These are phyloP conservation scores for Amylocarpus encephaloides DNA, from an alignment of 2,329 filamentous ascomycete genomes.

Conservation along the genomic window DNA sequence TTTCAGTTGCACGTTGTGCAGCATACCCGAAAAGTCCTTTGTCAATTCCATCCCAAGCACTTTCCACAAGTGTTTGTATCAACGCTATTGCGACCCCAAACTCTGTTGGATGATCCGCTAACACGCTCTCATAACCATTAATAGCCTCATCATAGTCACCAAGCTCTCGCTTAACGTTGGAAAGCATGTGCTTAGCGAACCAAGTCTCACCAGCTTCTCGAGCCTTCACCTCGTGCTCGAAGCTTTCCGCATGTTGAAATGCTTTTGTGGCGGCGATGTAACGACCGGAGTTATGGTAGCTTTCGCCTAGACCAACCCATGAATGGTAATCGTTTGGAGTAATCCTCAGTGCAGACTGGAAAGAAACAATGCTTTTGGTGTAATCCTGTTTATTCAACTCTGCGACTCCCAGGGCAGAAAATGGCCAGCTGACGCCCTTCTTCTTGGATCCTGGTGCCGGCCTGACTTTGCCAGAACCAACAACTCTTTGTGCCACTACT, in stretches of 20 bases:
- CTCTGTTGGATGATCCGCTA: slow-evolving; percentile 62
- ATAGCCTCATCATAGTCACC: slow-evolving; percentile 86
- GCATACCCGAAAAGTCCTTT: slow-evolving; percentile 84
- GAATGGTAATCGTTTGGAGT: slow-evolving; percentile 85
- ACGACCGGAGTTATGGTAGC: slow-evolving; percentile 87
- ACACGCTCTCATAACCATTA: slow-evolving; percentile 65
- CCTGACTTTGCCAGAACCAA: slow-evolving; percentile 90
- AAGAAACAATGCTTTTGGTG: slow-evolving; percentile 80
- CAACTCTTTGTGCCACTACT: slow-evolving; percentile 79
- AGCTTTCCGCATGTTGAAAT: slow-evolving; percentile 73
- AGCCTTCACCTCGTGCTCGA: slow-evolving; percentile 56
- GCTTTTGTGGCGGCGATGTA: slow-evolving; percentile 93
- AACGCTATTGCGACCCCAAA: slow-evolving; percentile 83
- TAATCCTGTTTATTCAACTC: slow-evolving; percentile 94
- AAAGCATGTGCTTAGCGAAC: slow-evolving; percentile 96
- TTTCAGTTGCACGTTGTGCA: slow-evolving; percentile 60
- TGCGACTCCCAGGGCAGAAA: slow-evolving; percentile 85
- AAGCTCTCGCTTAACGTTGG: slow-evolving; percentile 87
- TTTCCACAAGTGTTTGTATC: slow-evolving; percentile 82
- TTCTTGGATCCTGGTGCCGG: slow-evolving; percentile 89
- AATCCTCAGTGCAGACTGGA: slow-evolving; percentile 81
- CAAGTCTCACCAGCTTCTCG: slow-evolving; percentile 64
- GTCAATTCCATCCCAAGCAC: slow-evolving; percentile 68
- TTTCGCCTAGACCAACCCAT: slow-evolving; percentile 95
- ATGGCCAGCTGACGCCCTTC: slow-evolving; percentile 92